Base-by-base conservation (phyloP, 1,284 basidiomycete species). In the Limonomyces culmigenus region DNA sequence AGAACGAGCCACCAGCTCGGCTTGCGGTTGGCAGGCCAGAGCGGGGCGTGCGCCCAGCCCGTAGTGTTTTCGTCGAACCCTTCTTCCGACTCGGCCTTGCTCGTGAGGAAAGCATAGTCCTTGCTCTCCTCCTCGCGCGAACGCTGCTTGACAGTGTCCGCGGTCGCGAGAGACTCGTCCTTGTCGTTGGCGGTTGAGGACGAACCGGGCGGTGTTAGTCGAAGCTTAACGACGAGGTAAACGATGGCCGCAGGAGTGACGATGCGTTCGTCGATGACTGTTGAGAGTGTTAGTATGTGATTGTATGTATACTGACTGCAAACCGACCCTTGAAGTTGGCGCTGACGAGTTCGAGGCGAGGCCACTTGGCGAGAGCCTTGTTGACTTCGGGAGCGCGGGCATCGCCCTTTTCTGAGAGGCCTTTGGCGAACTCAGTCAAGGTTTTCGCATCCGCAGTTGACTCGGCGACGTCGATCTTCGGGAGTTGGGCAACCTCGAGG, bases 1-100 rank as follows among this genome's bases (percentile, higher is more conserved):
- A 95, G 70, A 29, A 97, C 67, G 36, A 93, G 65, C 78, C 85
- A 89, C 83, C 84, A 95, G n/a, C 71, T 66, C 0, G 89, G 83
- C 50, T 79, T 83, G 35, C 85, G 83, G 42, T 77, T 65, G 76
- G 68, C 69, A 37, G 88, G 85, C 83, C 89, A 97, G 51, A 74
- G 70, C 1, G 95, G 93, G 4, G 93, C 86, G 50, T 96, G 88
- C 3, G 80, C 89, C 40, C 65, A 75, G n/a, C 73, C 74, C 27
- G 58, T 62, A 10, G 62, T 60, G 19, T 54, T 44, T 4, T 58
- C 51, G 2, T 51, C 45, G 5, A 55, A 47, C 19, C 71, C 41
- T 32, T 74, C 72, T 45, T 85, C 81, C 0, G 65, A 61, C 10
- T 80, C 77, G 37, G 68, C 68, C 25, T 69, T 63, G 32, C 65